A percentile compares a stretch with the other conserved stretches of the same genome.
Evolutionary conservation across 257 asterid genomes (phyloP).

Genomic region (Orobanche coerulescens): DNA sequence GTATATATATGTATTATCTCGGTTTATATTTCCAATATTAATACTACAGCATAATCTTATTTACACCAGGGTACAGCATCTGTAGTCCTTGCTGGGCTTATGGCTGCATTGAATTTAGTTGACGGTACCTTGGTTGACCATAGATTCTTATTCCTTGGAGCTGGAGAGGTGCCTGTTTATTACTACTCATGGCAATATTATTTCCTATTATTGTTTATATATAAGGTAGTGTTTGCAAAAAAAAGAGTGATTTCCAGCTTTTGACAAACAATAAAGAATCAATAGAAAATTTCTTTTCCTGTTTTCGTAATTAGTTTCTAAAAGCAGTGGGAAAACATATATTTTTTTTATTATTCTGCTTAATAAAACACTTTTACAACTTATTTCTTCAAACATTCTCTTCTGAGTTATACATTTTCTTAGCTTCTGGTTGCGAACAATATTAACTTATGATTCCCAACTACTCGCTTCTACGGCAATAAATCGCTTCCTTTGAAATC

Average conservation of each 20-base stretch:
- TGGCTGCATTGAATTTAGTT: conserved; percentile 65
- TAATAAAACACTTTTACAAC: neutral
- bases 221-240: neutral
- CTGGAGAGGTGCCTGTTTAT: conserved; percentile 67
- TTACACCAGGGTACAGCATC: conserved; percentile 85
- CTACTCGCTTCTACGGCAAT: neutral
- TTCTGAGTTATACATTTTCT: neutral
- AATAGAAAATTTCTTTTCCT: no score
- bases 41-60: neutral
- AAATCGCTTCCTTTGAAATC: neutral
- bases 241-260: neutral
- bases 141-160: conserved; percentile 88
- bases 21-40: neutral
- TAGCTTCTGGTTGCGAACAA: neutral
- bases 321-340: no score
- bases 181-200: neutral
- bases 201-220: neutral
- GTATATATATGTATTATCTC: neutral
- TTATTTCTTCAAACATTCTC: neutral
- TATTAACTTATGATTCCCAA: neutral
- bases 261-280: neutral
- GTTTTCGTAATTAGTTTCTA: no score
- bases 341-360: no score
- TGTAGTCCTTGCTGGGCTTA: conserved; percentile 90
- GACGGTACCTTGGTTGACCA: conserved; percentile 86